Base-by-base conservation (phyloP, 345 rosid species). In the Salix suchowensis region DNA sequence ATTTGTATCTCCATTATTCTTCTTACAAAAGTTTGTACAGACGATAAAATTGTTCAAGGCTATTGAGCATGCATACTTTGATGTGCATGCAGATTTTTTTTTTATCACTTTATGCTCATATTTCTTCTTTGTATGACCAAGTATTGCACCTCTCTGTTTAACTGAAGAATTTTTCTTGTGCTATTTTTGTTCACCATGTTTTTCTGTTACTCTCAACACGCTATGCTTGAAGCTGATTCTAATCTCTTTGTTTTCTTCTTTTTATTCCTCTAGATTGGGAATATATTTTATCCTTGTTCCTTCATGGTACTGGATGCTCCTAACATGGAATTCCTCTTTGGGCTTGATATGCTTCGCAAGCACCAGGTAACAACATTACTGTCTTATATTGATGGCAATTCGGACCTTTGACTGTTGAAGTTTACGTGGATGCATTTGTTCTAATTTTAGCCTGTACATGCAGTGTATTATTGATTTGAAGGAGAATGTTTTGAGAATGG, bases 341-440 rank as follows among this genome's bases (percentile, higher is more conserved):
- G 99, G 75, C 91, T 96, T 74, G 99, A 96, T 88, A 96, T 96
- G 99, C 98, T 96, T 24, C 95, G 98, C 70, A 96, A 96, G 92
- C 99, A 96, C 87, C 99, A 96, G 94, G 99, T 96, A 85, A 21
- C 71, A 62, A 80, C 72, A 28, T 74, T 70, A 67, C 32, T 18
- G 12, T 34, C 52, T 68, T 60, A 32, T 68, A 52, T 76, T 61
- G 66, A 61, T 61, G 5, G 10, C 73, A 50, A 42, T 65, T 73
- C 4, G 19, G 60, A 61, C 52, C 23, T 23, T 44, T 79, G 14
- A 18, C 69, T 46, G 12, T 46, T 78, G 44, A 68, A 77, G 30
- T 70, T 68, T 68, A 19, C 28, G 65, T 40, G 64, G 40, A 21
- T 77, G 68, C 55, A 50, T 74, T 68, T 75, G 12, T 73, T 73